Evolutionary conservation across 148 eudicot species (phyloP), one percentile per base, ranked within the genome.

Genomic region (Nepenthes mirabilis): DNA sequence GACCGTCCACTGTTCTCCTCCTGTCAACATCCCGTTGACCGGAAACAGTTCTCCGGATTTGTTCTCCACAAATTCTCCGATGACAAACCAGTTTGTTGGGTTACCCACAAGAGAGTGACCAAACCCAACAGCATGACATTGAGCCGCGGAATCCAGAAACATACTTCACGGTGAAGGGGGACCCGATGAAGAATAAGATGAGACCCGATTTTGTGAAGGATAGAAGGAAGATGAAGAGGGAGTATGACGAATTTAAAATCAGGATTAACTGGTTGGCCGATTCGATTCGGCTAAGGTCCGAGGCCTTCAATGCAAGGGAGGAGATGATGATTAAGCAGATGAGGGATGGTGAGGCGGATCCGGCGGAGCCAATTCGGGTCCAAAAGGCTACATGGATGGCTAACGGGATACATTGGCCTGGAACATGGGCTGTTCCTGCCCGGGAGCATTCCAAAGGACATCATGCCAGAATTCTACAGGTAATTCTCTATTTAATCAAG

Each of bases 341-440:
- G 77, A 80, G 83, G 58, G 95, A 90, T 57, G 72, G 64, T 49
- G 91, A 83, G 1, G 83, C 68, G 1, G 97, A 82, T 33, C 69
- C 80, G 2, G 33, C 69, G n/a, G 88, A 88, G 72, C 86, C 80
- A 1, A 77, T 82, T 52, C 72, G 82, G 59, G 83, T 82, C 7
- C 77, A 69, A 43, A 82, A 82, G 65, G 95, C 97, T 37, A 86
- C 97, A 9, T 90, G 97, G 97, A 90, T 90, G 97, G 84, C 91
- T 0, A 95, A 90, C 66, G 97, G 97, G 11, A 84, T 88, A 5
- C 97, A 90, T 11, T 90, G 97, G 97, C 97, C 95, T 0, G 77
- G 77, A 10, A 72, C 90, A 49, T 90, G 97, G 97, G 63, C 77
- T 9, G 37, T 55, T 53, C 62, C 88, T 35, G 34, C 81, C 2